Conservation (phyloP, 2,329 filamentous ascomycete species). For the Emmonsiellopsis sp. region DNA sequence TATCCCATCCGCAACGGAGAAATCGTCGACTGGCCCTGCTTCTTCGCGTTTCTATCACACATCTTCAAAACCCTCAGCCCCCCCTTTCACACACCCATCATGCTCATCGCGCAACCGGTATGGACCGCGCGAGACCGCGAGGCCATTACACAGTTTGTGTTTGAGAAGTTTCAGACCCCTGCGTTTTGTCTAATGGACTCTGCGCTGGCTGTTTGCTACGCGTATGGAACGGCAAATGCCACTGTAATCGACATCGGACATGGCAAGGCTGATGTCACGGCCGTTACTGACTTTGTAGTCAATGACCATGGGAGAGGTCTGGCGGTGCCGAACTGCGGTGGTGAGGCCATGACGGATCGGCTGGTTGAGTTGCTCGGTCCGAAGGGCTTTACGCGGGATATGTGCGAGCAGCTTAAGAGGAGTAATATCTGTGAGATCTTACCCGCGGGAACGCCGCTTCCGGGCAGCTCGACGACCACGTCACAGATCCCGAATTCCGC, state of each 20-base stretch:
- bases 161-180: constrained; percentile 93
- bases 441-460: constrained; percentile 43
- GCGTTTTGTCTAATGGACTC: constrained; percentile 86
- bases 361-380: constrained; percentile 56
- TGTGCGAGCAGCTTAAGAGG: constrained; percentile 57
- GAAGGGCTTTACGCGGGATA: constrained; percentile 50
- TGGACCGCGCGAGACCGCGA: constrained; percentile 88
- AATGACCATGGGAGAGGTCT: constrained; percentile 57
- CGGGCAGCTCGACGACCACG: constrained; percentile 37
- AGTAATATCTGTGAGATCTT: constrained; percentile 55
- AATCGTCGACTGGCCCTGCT: constrained; percentile 84
- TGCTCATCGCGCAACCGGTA: constrained; percentile 79
- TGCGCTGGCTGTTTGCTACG: constrained; percentile 67
- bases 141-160: constrained; percentile 82
- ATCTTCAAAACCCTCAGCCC: constrained; percentile 83
- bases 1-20: constrained; percentile 75
- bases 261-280: constrained; percentile 86
- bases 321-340: constrained; percentile 61
- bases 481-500: constrained; percentile 42
- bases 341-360: constrained; percentile 72
- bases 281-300: constrained; percentile 73
- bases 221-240: constrained; percentile 73
- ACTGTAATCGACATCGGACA: constrained; percentile 87
- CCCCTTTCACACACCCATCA: constrained; percentile 86
- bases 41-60: constrained; percentile 87